Conservation (phyloP, 257 asterid species). For the Plantago elongata region DNA sequence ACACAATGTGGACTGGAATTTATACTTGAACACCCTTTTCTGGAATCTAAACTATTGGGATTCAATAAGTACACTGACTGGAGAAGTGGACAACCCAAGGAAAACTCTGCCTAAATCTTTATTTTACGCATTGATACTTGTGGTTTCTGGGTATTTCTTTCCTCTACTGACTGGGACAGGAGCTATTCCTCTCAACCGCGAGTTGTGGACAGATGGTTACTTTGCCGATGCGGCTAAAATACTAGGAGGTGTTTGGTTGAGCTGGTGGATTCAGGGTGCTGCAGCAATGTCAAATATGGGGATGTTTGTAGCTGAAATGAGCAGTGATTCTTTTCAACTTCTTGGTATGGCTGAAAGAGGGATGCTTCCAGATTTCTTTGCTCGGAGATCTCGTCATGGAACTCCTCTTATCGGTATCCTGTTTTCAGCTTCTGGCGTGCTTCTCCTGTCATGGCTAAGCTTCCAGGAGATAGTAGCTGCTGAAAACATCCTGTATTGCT, state of each 20-base stretch:
- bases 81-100: conserved; percentile 58
- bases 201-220: conserved; percentile 58
- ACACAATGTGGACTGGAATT: conserved; percentile 50
- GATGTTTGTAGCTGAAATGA: conserved; percentile 71
- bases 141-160: conserved; percentile 50
- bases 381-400: conserved; percentile 53
- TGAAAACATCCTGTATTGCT: conserved; percentile 60
- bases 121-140: conserved; percentile 51
- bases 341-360: conserved; percentile 83
- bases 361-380: conserved; percentile 57
- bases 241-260: conserved; percentile 59
- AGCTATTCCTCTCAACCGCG: conserved; percentile 46
- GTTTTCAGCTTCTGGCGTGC: conserved; percentile 60
- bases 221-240: conserved; percentile 50
- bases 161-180: conserved; percentile 55
- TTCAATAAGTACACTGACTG: conserved; percentile 55
- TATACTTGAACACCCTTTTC: conserved; percentile 57
- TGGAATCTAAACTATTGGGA: conserved; percentile 85
- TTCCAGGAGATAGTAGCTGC: conserved; percentile 70
- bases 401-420: conserved; percentile 60
- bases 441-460: conserved; percentile 61
- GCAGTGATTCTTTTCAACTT: conserved; percentile 67
- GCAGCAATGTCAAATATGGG: conserved; percentile 74
- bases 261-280: conserved; percentile 68
- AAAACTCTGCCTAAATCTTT: conserved; percentile 56